Base-by-base conservation (phyloP, 2,329 filamentous ascomycete species). In the Cladosporium cucumerinum region DNA sequence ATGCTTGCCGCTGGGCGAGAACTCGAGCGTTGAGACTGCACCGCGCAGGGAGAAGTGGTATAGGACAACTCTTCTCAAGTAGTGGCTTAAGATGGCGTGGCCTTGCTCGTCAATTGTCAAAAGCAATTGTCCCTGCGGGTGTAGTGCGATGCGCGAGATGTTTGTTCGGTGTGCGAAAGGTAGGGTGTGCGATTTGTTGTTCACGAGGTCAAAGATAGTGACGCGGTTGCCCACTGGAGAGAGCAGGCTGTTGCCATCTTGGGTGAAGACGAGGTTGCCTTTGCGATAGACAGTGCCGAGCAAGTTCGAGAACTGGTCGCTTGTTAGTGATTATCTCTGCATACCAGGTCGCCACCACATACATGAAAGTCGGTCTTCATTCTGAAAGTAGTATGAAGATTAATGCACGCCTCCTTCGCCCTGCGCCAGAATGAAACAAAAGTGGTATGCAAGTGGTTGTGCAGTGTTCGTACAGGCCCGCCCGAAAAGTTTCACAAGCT, bases 351-450 rank as follows among this genome's bases (percentile, higher is more conserved):
- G 39, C 34, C 10, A 48, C 63, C 66, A 65, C 78, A 68, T 80
- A 96, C 94, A 88, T 95, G 96, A 80, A 98, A 99, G 81, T 98
- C 94, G 71, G 93, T 98, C 90, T 98, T 99, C 95, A 99, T 99
- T 67, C 69, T 84, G n/a, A 6, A 25, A 4, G 36, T n/a, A 5
- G 23, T 11, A 10, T 36, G n/a, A 23, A 57, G 43, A 25, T 26
- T 18, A 39, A 39, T 36, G 25, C 32, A 30, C 60, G 49, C 32
- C 60, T 62, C 25, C 28, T 55, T 55, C 36, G 21, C 21, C 60
- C 49, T 62, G 60, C 60, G 49, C 60, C 26, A 46, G 49, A n/a
- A 54, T 30, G 32, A 11, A 46, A 54, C 30, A 28, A 32, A n/a
- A 28, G 55, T 58, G 55, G 55, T 46, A 46, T 46, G 36, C 26